Evolutionary conservation across 2,329 filamentous ascomycete genomes (phyloP).

Genomic region (Alternaria dauci): DNA sequence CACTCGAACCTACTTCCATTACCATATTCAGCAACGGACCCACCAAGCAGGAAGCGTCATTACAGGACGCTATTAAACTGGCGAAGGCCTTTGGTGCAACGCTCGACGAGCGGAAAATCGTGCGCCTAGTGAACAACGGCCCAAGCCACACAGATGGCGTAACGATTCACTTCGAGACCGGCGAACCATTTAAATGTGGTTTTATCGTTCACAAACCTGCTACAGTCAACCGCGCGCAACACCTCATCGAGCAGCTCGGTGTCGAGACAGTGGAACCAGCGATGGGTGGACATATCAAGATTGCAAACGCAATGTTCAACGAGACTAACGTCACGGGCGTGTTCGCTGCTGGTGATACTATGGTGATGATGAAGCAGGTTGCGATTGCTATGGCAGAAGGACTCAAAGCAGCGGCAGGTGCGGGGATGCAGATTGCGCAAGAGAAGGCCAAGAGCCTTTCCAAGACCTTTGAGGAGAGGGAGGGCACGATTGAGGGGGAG

Average conservation of each 20-base stretch:
- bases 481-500: neutral
- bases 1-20: constrained; percentile 34
- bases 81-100: constrained; percentile 32
- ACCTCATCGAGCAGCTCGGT: constrained; percentile 42
- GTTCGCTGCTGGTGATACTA: constrained; percentile 63
- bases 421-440: constrained; percentile 32
- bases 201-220: constrained; percentile 38
- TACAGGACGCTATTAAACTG: constrained; percentile 33
- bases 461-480: constrained; percentile 22
- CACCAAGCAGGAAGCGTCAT: constrained; percentile 12
- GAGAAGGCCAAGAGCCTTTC: constrained; percentile 29
- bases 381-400: constrained; percentile 42
- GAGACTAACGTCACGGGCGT: constrained; percentile 61
- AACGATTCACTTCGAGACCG: constrained; percentile 40
- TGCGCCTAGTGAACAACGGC: constrained; percentile 39
- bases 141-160: constrained; percentile 35
- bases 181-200: constrained; percentile 35
- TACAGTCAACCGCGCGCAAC: constrained; percentile 43
- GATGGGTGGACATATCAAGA: constrained; percentile 55
- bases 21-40: constrained; percentile 41
- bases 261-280: constrained; percentile 50
- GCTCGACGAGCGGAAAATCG: constrained; percentile 38
- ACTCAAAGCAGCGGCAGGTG: constrained; percentile 38
- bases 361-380: constrained; percentile 44
- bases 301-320: constrained; percentile 55